Conservation (phyloP, 73 alveolate genomes). For the Paramecium primaurelia region DNA sequence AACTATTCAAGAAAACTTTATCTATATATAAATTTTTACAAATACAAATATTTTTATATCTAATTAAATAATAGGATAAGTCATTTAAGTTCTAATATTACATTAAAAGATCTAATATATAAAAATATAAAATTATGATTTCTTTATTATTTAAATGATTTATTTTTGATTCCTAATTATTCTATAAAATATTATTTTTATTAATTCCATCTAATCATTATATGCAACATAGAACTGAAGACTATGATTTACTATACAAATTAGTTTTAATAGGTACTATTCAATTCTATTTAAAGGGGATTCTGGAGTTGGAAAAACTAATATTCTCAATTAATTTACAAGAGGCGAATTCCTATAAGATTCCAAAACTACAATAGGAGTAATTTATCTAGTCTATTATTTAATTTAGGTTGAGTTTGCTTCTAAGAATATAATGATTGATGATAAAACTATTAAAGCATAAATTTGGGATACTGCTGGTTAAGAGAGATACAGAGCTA, state of each 20-base stretch:
- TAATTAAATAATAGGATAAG: too few relatives aligned
- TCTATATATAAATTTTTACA: too few relatives aligned
- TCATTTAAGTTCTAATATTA: too few relatives aligned
- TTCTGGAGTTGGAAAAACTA: constrained; percentile 65
- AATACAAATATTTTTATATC: too few relatives aligned
- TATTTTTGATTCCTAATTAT: not conserved
- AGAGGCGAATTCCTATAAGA: not conserved
- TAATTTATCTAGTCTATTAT: constrained; percentile 54
- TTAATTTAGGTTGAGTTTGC: constrained; percentile 41
- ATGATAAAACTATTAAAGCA: constrained; percentile 63
- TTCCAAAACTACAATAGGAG: constrained; percentile 53
- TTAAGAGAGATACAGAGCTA: constrained; percentile 75
- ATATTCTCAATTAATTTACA: constrained; percentile 17
- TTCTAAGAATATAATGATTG: not conserved
- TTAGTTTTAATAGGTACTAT: constrained; percentile 56
- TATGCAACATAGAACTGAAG: not conserved
- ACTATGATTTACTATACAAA: constrained; percentile 62
- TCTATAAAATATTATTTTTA: not conserved
- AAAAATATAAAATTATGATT: not conserved
- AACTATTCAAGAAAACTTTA: too few relatives aligned
- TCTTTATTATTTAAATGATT: not conserved
- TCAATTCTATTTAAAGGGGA: constrained; percentile 46
- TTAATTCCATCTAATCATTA: not conserved
- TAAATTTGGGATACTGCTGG: constrained; percentile 97
- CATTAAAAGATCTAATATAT: not conserved